phyloP scores from a whole-genome alignment of 2,329 filamentous ascomycete species.

The Podosphaera leucotricha region DNA sequence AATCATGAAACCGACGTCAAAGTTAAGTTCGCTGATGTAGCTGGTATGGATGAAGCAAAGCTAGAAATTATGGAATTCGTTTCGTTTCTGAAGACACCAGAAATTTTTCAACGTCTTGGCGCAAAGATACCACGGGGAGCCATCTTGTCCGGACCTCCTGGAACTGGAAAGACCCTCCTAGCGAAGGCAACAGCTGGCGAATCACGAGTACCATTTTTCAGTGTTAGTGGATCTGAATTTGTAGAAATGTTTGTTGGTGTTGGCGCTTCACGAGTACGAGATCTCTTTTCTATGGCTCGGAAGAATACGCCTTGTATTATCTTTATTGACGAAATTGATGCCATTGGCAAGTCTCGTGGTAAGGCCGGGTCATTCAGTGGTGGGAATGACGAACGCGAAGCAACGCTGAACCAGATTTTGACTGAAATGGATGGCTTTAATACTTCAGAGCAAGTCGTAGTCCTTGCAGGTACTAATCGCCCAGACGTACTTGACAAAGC shows the following conservation, averaged over 20 bases:
- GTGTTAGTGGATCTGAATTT: conserved; percentile 93
- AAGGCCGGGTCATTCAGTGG: conserved; percentile 60
- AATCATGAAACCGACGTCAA: conserved; percentile 93
- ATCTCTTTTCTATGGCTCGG: conserved; percentile 79
- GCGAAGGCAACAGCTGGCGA: conserved; percentile 96
- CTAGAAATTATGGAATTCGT: conserved; percentile 98
- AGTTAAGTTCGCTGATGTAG: conserved; percentile 91
- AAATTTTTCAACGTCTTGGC: conserved; percentile 76
- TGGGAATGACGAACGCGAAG: conserved; percentile 91
- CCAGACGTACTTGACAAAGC: conserved; percentile 88
- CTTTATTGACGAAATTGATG: conserved; percentile 98
- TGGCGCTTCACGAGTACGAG: conserved; percentile 80
- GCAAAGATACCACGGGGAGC: conserved; percentile 95
- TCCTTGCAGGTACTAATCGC: conserved; percentile 88
- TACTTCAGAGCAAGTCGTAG: conserved; percentile 85
- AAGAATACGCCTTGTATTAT: conserved; percentile 97
- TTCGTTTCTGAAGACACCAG: conserved; percentile 82
- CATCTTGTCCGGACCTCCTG: conserved; percentile 88
- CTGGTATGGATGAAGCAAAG: conserved; percentile 96
- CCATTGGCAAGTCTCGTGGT: conserved; percentile 73
- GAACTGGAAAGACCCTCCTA: conserved; percentile 92
- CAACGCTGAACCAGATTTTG: conserved; percentile 90
- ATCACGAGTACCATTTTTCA: conserved; percentile 93
- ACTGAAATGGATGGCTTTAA: conserved; percentile 99
- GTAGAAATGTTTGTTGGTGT: conserved; percentile 99